Base-by-base conservation (phyloP, 495 filamentous ascomycete genomes). In the Penicillium desertorum region DNA sequence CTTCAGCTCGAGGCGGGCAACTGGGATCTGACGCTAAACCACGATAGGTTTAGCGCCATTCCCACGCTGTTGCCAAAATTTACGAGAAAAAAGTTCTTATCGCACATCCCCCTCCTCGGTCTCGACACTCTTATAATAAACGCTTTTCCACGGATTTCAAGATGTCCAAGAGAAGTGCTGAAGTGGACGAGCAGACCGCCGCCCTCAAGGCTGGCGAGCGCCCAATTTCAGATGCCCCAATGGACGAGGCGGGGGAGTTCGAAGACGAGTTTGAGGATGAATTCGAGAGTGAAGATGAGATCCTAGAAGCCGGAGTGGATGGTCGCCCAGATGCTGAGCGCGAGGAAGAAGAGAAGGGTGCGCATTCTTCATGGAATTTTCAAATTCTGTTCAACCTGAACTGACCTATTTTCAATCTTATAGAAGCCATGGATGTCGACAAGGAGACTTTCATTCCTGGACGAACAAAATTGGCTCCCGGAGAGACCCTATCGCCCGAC, bases 201-300 rank as follows among this genome's bases (percentile, higher is more conserved):
- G 79, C 86, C 52, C 80, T 90, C 59, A 92, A 91, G 76, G 82
- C 80, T 56, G 86, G 88, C 45, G 84, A 82, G 51, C 80, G 88
- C 47, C 88, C 86, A 62, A 66, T 78, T 36, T 54, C 69, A 56
- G 64, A 76, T 27, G 63, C 72, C 58, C 71, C 72, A 61, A 70
- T 70, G 20, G 78, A 83, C 61, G 89, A 92, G 51, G 87, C 87
- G 76, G 89, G 89, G 66, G 90, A 94, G 58, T 96, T 96, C 60
- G 93, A 96, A 71, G 93, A 98, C 73, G 90, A 96, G 62, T 98
- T 88, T 59, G 93, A 96, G 72, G 93, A 97, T 64, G 93, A 98
- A 65, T 98, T 90, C 65, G 92, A 96, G 78, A 96, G 91, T 65
- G 93, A 96, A 62, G 92, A 96, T 67, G 93, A 98, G 75, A 88